Evolutionary conservation across 192 early-diverging fungal genomes (phyloP).

Genomic region (Linnemannia elongata): DNA sequence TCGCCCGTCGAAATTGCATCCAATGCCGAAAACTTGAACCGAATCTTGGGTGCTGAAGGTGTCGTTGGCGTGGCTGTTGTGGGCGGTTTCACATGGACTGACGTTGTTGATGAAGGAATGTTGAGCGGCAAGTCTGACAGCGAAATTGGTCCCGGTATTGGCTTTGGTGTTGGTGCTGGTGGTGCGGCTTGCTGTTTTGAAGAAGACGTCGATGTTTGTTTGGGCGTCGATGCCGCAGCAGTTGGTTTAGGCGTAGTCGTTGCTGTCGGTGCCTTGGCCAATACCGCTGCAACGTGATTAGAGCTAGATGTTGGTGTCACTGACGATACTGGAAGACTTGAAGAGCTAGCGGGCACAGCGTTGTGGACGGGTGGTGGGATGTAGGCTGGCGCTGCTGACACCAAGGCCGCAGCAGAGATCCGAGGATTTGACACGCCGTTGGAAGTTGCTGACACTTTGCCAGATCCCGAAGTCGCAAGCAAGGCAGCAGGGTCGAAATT

Average conservation of each 20-base stretch:
- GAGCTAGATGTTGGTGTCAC: not conserved
- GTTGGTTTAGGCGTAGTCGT: not conserved
- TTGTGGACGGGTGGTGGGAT: not conserved
- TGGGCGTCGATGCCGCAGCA: not conserved
- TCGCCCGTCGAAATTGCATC: conserved; percentile 22
- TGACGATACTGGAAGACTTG: not conserved
- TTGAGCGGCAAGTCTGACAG: conserved; percentile 41
- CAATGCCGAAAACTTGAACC: conserved; percentile 51
- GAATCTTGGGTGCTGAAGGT: conserved; percentile 48
- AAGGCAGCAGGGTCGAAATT: conserved; percentile 49
- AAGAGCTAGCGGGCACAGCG: not conserved
- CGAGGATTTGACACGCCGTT: conserved; percentile 14
- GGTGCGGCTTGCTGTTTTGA: not conserved
- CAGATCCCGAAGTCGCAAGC: conserved; percentile 26
- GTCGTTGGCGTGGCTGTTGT: conserved; percentile 19
- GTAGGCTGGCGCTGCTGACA: conserved; percentile 11
- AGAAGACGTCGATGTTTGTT: not conserved
- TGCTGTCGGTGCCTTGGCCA: not conserved
- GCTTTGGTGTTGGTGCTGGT: not conserved
- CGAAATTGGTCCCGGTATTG: conserved; percentile 36
- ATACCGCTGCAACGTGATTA: not conserved
- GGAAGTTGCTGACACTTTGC: not conserved
- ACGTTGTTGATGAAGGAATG: not conserved
- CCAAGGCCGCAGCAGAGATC: not conserved
- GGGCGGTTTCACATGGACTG: conserved; percentile 1